Percentiles rank a stretch among this genome's conserved stretches.
Evolutionary conservation across 257 asterid species (phyloP).

Genomic region (Solanum pinnatisectum): DNA sequence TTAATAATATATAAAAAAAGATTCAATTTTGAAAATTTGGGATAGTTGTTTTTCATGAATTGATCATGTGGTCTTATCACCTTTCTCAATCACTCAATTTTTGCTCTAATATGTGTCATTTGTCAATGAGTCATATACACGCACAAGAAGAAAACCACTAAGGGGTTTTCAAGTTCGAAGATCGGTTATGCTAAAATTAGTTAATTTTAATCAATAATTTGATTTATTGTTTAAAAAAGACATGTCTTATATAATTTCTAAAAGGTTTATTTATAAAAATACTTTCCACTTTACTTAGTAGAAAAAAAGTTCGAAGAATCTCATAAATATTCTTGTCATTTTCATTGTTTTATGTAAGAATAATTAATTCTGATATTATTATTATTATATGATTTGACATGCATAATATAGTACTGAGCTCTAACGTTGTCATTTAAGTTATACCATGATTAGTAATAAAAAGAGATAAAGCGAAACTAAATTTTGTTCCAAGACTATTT

Average conservation of each 20-base stretch:
- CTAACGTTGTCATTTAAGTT: not conserved
- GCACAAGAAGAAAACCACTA: not conserved
- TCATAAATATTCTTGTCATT: not conserved
- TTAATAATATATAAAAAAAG: too few relatives aligned
- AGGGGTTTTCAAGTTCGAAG: not conserved
- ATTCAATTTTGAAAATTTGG: not conserved
- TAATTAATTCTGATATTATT: not conserved
- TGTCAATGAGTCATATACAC: not conserved
- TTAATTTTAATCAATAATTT: not conserved
- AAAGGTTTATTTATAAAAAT: not conserved
- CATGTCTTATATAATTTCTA: not conserved
- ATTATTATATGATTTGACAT: not conserved
- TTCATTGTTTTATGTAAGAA: not conserved
- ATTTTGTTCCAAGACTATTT: not conserved
- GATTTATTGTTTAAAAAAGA: not conserved
- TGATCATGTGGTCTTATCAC: not conserved
- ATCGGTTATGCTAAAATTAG: not conserved
- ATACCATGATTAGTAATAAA: not conserved
- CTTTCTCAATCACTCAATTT: not conserved
- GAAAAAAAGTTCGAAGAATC: not conserved
- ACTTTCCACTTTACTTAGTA: not conserved
- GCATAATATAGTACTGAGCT: not conserved
- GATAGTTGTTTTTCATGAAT: not conserved
- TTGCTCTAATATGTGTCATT: not conserved
- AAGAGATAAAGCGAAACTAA: not conserved